These are phyloP conservation scores for Fusarium liriodendri DNA, from an alignment of 2,329 filamentous ascomycete species.

Conservation along the genomic window DNA sequence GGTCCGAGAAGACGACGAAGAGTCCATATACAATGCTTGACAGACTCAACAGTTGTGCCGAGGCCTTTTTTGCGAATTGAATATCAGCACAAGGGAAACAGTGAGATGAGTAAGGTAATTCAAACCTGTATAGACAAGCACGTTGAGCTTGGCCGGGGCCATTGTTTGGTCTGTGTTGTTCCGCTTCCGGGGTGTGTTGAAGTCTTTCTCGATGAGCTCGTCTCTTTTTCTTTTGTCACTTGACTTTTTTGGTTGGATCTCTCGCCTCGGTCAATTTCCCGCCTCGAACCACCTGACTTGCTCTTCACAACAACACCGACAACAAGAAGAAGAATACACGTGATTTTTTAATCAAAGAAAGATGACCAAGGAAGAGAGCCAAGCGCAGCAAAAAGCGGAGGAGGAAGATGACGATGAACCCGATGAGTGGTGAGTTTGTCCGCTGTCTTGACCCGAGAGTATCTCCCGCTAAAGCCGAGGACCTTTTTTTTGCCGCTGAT, in stretches of 20 bases:
- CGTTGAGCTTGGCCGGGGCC: constrained; percentile 80
- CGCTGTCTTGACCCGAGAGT: neutral
- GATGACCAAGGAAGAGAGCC: constrained; percentile 66
- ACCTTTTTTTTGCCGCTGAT: constrained; percentile 32
- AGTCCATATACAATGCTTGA: constrained; percentile 88
- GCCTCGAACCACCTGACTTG: constrained; percentile 39
- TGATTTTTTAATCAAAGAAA: constrained; percentile 39
- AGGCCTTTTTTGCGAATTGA: constrained; percentile 65
- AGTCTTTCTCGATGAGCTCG: neutral
- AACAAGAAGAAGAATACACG: neutral
- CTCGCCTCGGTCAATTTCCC: constrained; percentile 37
- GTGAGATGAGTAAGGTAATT: neutral
- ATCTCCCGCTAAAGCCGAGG: constrained; percentile 38
- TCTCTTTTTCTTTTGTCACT: constrained; percentile 30
- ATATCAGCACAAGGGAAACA: constrained; percentile 1
- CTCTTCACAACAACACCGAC: constrained; percentile 15
- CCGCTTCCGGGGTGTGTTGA: neutral
- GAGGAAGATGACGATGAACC: constrained; percentile 76
- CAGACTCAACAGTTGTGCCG: constrained; percentile 88
- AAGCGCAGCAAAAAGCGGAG: constrained; percentile 51
- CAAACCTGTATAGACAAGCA: constrained; percentile 90
- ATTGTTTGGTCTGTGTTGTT: constrained; percentile 55
- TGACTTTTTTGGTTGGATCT: constrained; percentile 36
- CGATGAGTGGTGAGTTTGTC: constrained; percentile 84
- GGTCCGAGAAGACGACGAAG: constrained; percentile 87